Percentiles rank a stretch among this genome's conserved stretches.
Conservation (phyloP, 371 early-diverging fungal genomes). For the Mucor circinelloides region DNA sequence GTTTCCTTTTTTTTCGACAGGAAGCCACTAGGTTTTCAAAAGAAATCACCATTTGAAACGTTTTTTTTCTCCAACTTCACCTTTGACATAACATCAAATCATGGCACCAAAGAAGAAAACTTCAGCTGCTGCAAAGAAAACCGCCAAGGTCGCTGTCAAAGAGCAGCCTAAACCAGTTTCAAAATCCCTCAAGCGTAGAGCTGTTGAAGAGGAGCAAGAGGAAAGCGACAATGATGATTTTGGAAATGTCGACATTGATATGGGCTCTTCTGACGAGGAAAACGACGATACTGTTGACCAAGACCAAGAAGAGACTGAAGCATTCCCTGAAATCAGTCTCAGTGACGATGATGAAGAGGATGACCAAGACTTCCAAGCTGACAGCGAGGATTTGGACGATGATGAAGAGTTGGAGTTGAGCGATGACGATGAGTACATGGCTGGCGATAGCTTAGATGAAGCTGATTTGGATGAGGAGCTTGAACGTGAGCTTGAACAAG, state of each 20-base stretch:
- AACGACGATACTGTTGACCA: constrained; percentile 27
- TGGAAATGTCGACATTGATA: constrained; percentile 47
- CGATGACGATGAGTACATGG: constrained; percentile 39
- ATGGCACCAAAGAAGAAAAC: constrained; percentile 19
- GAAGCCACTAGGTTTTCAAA: neutral
- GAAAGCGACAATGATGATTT: constrained; percentile 47
- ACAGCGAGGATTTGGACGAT: constrained; percentile 38
- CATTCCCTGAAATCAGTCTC: constrained; percentile 46
- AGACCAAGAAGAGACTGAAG: constrained; percentile 43
- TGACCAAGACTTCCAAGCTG: constrained; percentile 27
- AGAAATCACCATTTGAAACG: neutral
- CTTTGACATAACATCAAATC: neutral
- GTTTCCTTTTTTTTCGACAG: constrained; percentile 1
- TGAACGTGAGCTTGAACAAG: constrained; percentile 24
- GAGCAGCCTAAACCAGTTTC: constrained; percentile 6
- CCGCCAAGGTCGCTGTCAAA: constrained; percentile 1
- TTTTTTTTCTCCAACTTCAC: neutral
- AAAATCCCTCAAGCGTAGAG: constrained; percentile 19
- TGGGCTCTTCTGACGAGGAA: constrained; percentile 57
- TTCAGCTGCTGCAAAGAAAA: constrained; percentile 4
- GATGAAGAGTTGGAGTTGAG: constrained; percentile 53
- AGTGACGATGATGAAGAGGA: constrained; percentile 38
- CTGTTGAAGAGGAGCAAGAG: constrained; percentile 31
- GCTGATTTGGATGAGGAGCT: constrained; percentile 41
- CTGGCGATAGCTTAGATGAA: constrained; percentile 19